Base-by-base conservation (phyloP, 106 monocot genomes). In the Phalaenopsis equestris region DNA sequence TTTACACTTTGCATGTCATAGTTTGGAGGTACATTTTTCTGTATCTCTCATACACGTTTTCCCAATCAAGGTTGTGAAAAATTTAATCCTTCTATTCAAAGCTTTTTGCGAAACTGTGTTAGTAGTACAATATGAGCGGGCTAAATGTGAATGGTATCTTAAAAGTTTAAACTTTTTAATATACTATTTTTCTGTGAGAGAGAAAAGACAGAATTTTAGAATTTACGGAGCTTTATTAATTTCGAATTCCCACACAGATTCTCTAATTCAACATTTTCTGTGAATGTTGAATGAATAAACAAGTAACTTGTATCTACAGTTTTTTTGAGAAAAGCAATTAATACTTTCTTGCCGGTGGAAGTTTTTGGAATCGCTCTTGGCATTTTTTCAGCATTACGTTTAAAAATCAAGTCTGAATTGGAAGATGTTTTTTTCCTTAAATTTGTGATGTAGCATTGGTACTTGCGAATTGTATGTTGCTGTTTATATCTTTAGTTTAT, bases 401-500 rank as follows among this genome's bases (percentile, higher is more conserved):
- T 37, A 70, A 70, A 70, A 70, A 70, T 70, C 5, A 70, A 70
- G 64, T 70, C 70, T 70, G 12, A 70, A 68, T 38, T 37, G 70
- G 38, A 67, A 67, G 67, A 18, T 8, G 4, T 3, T 21, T 61
- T 61, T 18, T 52, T 47, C 5, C 9, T 47, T 7, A 8, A 58
- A 19, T 58, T 64, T 64, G 19, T 23, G 21, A 64, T 24, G 64
- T 24, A 6, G 64, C 9, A 8, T n/a, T 64, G 64, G 6, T 64
- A 21, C 64, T 24, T 64, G 6, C 5, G 8, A 64, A 4, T 64
- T 8, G 3, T 6, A 64, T 64, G 5, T 64, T 64, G 19, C 19
- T 64, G n/a, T 24, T 64, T n/a, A 61, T 61, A 64, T 64, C 70
- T 70, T 70, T 70, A 70, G 38, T 70, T 67, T 67, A 12, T 67